Evolutionary conservation across 805 yeast species (phyloP).

Genomic region (Debaryomyces prosopidis): DNA sequence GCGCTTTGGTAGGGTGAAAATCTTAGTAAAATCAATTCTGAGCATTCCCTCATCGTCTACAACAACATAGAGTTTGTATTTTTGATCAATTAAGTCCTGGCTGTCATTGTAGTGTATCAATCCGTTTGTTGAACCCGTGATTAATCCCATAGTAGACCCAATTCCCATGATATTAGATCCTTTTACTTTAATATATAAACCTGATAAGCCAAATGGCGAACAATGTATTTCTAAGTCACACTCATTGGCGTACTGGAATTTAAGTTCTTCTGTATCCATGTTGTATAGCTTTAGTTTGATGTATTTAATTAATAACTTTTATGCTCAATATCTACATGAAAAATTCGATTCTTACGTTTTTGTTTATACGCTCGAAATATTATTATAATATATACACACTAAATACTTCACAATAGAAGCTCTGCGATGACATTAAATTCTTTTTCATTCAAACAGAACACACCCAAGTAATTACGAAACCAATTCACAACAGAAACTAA

Average conservation of each 20-base stretch:
- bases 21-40: slow-evolving; percentile 53
- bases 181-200: slow-evolving; percentile 47
- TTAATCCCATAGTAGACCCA: slow-evolving; percentile 56
- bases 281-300: background rate
- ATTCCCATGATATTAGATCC: slow-evolving; percentile 54
- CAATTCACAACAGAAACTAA: slow-evolving; percentile 32
- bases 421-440: slow-evolving; percentile 7
- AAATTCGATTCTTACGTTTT: background rate
- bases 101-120: slow-evolving; percentile 48
- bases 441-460: slow-evolving; percentile 13
- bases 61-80: slow-evolving; percentile 50
- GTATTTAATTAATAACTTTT: too few relatives aligned
- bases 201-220: slow-evolving; percentile 57
- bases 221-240: slow-evolving; percentile 57
- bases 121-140: slow-evolving; percentile 54
- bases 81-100: slow-evolving; percentile 46
- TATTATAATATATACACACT: too few relatives aligned
- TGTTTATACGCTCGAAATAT: slow-evolving; percentile 6
- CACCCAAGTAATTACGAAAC: slow-evolving; percentile 27
- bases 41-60: slow-evolving; percentile 47
- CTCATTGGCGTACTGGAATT: slow-evolving; percentile 47
- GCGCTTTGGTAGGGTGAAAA: slow-evolving; percentile 26
- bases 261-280: slow-evolving; percentile 11
- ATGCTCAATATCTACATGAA: too few relatives aligned
- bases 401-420: background rate